These are phyloP conservation scores for Aspergillus spinulosporus DNA, from an alignment of 2,329 filamentous ascomycete species.

Conservation along the genomic window DNA sequence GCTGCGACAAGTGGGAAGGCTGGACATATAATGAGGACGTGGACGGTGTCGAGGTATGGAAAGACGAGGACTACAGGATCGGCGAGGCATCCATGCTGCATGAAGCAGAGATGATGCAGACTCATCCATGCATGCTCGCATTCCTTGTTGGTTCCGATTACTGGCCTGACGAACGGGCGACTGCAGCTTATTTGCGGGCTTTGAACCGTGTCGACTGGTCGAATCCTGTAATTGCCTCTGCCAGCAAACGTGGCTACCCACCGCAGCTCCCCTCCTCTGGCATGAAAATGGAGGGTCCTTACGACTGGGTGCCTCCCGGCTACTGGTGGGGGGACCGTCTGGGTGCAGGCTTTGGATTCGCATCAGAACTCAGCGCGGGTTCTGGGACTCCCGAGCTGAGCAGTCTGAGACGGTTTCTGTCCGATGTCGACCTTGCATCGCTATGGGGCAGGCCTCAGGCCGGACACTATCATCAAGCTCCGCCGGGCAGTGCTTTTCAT, in stretches of 20 bases:
- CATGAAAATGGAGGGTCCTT: constrained; percentile 67
- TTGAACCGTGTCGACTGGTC: constrained; percentile 57
- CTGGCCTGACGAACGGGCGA: constrained; percentile 61
- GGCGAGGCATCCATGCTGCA: constrained; percentile 59
- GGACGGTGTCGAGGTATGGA: constrained; percentile 48
- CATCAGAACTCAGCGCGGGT: constrained; percentile 62
- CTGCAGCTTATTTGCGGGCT: constrained; percentile 55
- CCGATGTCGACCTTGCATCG: constrained; percentile 51
- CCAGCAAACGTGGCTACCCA: constrained; percentile 57
- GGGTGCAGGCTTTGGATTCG: constrained; percentile 64
- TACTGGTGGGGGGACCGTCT: constrained; percentile 61
- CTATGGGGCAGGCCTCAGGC: constrained; percentile 59
- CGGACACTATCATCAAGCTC: constrained; percentile 62
- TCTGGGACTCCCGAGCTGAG: constrained; percentile 61
- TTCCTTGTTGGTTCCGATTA: constrained; percentile 64
- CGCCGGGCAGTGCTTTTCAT: constrained; percentile 56
- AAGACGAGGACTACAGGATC: constrained; percentile 55
- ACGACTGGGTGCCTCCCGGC: constrained; percentile 66
- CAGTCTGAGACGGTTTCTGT: constrained; percentile 59
- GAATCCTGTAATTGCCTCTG: constrained; percentile 59
- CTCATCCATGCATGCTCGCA: constrained; percentile 59
- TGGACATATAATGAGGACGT: constrained; percentile 63
- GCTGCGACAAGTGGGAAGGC: constrained; percentile 68
- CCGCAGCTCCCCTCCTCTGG: constrained; percentile 55
- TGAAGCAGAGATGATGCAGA: constrained; percentile 61